Base-by-base conservation (phyloP, 139 green algal genomes). In the Tetradesmus lagerheimii region DNA sequence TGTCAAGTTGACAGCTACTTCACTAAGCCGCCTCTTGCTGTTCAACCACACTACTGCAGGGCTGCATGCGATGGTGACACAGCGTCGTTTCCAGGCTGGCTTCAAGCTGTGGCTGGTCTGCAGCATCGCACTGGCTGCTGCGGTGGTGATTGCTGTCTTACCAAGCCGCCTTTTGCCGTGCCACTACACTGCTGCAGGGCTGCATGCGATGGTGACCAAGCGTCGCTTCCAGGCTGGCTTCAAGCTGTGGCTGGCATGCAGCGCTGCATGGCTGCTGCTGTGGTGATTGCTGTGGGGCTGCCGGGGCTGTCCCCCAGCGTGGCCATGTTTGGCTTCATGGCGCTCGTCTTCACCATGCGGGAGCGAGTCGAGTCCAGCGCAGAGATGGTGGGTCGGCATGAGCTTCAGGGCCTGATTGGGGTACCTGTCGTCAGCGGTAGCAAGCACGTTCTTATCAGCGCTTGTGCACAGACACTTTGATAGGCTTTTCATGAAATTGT, bases 381-480 rank as follows among this genome's bases (percentile, higher is more conserved):
- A 27, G 85, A 89, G 43, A 89, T 84, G 85, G 85, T 89, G n/a
- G n/a, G n/a, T n/a, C n/a, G n/a, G n/a, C n/a, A n/a, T n/a, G 85
- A 89, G 85, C 12, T 62, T 16, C 12, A 62, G n/a, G n/a, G n/a
- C n/a, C n/a, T n/a, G n/a, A n/a, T n/a, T n/a, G n/a, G n/a, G n/a
- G n/a, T n/a, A n/a, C n/a, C n/a, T n/a, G n/a, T n/a, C n/a, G n/a
- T n/a, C n/a, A n/a, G 45, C 45, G 14, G 45, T 12, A 57, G 45
- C 45, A 57, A 57, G 45, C n/a, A n/a, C n/a, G n/a, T n/a, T n/a
- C n/a, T n/a, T n/a, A n/a, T n/a, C n/a, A n/a, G n/a, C n/a, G n/a
- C n/a, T n/a, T n/a, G n/a, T n/a, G n/a, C n/a, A n/a, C n/a, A n/a
- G n/a, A n/a, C n/a, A n/a, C n/a, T n/a, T n/a, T n/a, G n/a, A n/a